Evolutionary conservation across 495 filamentous ascomycete species (phyloP).

Genomic region (Poronia punctata): DNA sequence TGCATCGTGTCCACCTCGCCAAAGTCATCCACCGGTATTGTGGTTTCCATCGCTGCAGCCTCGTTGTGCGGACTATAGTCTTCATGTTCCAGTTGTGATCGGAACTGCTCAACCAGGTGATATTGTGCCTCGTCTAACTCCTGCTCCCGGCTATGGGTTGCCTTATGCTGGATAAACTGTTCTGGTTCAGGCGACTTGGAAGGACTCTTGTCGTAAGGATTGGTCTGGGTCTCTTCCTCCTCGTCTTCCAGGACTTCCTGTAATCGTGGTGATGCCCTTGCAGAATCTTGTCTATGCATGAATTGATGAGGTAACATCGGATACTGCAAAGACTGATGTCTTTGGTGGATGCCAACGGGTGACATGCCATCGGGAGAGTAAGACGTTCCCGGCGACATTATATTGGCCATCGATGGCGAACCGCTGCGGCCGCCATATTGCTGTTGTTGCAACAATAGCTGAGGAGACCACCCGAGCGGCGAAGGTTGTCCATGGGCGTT

Average conservation of each 20-base stretch:
- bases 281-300: conserved; percentile 40
- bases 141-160: conserved; percentile 59
- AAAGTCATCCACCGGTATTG: conserved; percentile 10
- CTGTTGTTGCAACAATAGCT: conserved; percentile 46
- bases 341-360: conserved; percentile 41
- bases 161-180: conserved; percentile 34
- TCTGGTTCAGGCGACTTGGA: conserved; percentile 42
- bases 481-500: conserved; percentile 36
- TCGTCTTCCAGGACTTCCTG: conserved; percentile 49
- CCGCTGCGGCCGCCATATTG: conserved; percentile 45
- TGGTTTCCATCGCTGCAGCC: conserved; percentile 24
- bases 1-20: conserved; percentile 22
- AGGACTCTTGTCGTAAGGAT: conserved; percentile 40
- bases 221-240: conserved; percentile 44
- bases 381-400: conserved; percentile 46
- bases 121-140: conserved; percentile 84
- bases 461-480: conserved; percentile 48
- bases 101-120: conserved; percentile 66
- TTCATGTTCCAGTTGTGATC: conserved; percentile 63
- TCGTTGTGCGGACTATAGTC: conserved; percentile 50
- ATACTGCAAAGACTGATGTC: conserved; percentile 53
- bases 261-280: conserved; percentile 48
- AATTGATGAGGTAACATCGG: conserved; percentile 50
- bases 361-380: conserved; percentile 43
- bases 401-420: conserved; percentile 49